phyloP scores from a whole-genome alignment of 1,139 yeast genomes.

The Scheffersomyces titani region DNA sequence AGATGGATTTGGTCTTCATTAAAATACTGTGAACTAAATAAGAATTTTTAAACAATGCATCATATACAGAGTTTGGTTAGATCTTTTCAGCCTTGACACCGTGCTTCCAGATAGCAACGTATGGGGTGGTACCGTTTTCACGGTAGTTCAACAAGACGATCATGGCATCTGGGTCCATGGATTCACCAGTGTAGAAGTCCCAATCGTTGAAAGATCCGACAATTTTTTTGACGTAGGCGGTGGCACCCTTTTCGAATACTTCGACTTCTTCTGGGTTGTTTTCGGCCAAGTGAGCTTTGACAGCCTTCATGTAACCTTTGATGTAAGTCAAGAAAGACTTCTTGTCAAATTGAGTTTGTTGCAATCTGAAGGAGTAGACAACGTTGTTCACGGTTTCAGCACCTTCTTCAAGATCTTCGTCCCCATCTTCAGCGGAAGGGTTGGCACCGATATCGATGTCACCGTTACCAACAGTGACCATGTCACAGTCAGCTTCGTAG shows the following conservation, averaged over 20 bases:
- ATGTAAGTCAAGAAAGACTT: conserved; percentile 94
- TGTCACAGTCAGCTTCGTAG: conserved; percentile 94
- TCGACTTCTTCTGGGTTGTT: conserved; percentile 82
- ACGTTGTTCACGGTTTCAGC: conserved; percentile 93
- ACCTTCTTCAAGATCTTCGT: conserved; percentile 77
- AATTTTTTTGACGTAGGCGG: conserved; percentile 92
- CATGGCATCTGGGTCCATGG: conserved; percentile 99
- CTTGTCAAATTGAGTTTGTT: conserved; percentile 94
- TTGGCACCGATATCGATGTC: conserved; percentile 98
- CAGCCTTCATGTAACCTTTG: conserved; percentile 97
- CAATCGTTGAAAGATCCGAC: conserved; percentile 94
- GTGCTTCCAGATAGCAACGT: conserved; percentile 97
- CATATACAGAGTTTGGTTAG: conserved; percentile 43
- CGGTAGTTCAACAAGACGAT: conserved; percentile 98
- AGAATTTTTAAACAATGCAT: neutral
- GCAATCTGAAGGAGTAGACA: conserved; percentile 97
- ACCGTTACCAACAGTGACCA: conserved; percentile 86
- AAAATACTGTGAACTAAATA: neutral
- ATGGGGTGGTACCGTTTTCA: conserved; percentile 99
- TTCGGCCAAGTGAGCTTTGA: conserved; percentile 89
- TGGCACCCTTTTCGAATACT: conserved; percentile 95
- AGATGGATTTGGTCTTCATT: neutral
- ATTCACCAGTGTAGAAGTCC: conserved; percentile 99
- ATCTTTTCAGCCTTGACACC: conserved; percentile 89
- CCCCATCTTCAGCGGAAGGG: conserved; percentile 97